Base-by-base conservation (phyloP, 1,139 yeast genomes). In the Pneumocystis sp. region DNA sequence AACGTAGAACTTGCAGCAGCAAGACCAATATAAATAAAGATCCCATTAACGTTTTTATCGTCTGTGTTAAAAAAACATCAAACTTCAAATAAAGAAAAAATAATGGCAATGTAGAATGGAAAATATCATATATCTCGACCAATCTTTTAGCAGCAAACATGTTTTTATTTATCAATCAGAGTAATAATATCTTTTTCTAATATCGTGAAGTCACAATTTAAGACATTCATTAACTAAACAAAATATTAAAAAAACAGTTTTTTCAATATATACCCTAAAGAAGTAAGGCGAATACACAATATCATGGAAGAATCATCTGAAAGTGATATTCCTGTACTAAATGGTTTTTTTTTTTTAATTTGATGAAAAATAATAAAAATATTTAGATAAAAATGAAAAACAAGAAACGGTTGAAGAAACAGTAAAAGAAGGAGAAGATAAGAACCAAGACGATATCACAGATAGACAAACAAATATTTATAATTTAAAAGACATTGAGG, bases 401-500 rank as follows among this genome's bases (percentile, higher is more conserved):
- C 37, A 34, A 63, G 39, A 40, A 34, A 21, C 19, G 64, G 61
- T 17, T 21, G 62, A 34, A 29, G n/a, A 39, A 25, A 31, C 7
- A 2, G 4, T 1, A 10, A 31, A 42, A 59, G 10, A 25, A 40
- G 34, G 1, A 1, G n/a, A 50, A 15, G 25, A 64, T 59, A 63
- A 65, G 57, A 67, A 68, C 65, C 64, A 62, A 25, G 6, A 40
- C 2, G 19, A 40, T 15, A 17, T 15, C 17, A 15, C 2, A 40
- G 15, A 40, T 15, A 40, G 3, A 12, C 7, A 15, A 40, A 10
- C 6, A 40, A 64, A 61, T 21, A 15, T 1, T 3, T 1, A 61
- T 12, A n/a, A 64, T 63, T 19, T 4, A 19, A 62, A n/a, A 21
- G 31, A 59, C n/a, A 63, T n/a, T 19, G 63, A 42, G 25, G 70